These are phyloP conservation scores for Carpinus viminea DNA, from an alignment of 306 rosid genomes.

Conservation along the genomic window DNA sequence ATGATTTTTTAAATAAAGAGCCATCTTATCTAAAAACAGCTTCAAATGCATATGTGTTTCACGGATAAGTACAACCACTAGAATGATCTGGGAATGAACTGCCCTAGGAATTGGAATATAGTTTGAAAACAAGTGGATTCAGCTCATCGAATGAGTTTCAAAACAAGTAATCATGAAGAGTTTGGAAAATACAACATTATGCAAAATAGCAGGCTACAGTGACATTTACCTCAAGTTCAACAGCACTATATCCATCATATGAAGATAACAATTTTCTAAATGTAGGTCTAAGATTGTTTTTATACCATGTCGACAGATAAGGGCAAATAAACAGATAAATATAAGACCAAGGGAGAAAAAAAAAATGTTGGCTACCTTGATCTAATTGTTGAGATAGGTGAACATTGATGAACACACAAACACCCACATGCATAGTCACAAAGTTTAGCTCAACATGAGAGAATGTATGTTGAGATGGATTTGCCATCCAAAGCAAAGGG, in stretches of 20 bases:
- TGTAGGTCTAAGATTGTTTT: not conserved
- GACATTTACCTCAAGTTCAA: not conserved
- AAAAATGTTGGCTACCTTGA: too few species aligned
- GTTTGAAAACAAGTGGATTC: not conserved
- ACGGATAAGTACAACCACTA: not conserved
- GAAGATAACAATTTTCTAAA: not conserved
- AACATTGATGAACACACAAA: too few species aligned
- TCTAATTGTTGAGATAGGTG: too few species aligned
- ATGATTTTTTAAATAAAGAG: not conserved
- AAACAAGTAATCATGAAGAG: not conserved
- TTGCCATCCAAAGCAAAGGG: too few species aligned
- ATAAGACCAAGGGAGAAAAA: too few species aligned
- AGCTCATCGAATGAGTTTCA: not conserved
- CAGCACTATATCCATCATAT: not conserved
- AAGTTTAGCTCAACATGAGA: too few species aligned
- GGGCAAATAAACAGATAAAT: too few species aligned
- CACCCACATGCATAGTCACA: too few species aligned
- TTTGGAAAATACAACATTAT: not conserved
- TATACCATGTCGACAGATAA: too few species aligned
- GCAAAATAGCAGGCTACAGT: not conserved
- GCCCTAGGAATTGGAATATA: not conserved
- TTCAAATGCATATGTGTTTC: not conserved
- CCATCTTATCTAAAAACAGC: not conserved
- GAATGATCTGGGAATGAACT: not conserved
- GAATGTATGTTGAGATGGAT: too few species aligned